Evolutionary conservation across 2,329 filamentous ascomycete genomes (phyloP).

Genomic region (Cytospora paraplurivora): DNA sequence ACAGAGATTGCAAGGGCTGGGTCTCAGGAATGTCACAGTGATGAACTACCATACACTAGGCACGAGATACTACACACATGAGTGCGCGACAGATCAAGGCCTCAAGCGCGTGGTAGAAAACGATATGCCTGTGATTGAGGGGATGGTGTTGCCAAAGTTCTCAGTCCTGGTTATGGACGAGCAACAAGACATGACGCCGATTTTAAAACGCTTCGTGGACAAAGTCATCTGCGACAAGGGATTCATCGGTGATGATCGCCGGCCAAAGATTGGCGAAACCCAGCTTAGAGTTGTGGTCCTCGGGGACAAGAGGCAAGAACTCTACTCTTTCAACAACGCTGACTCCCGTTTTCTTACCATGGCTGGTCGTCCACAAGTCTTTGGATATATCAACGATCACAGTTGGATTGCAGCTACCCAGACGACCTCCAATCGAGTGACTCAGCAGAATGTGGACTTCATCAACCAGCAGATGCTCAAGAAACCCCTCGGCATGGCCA

Average conservation of each 20-base stretch:
- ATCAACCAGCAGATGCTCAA: slow-evolving; percentile 29
- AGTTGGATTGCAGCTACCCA: slow-evolving; percentile 18
- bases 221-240: slow-evolving; percentile 25
- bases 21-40: slow-evolving; percentile 21
- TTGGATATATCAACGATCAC: slow-evolving; percentile 25
- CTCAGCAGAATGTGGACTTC: slow-evolving; percentile 25
- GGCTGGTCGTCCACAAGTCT: slow-evolving; percentile 20
- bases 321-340: slow-evolving; percentile 28
- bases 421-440: slow-evolving; percentile 24
- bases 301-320: slow-evolving; percentile 24
- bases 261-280: background rate
- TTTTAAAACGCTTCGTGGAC: slow-evolving; percentile 25
- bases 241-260: background rate
- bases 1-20: slow-evolving; percentile 18
- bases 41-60: slow-evolving; percentile 25
- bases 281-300: slow-evolving; percentile 22
- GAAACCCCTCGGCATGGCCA: slow-evolving; percentile 17
- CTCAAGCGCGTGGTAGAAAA: slow-evolving; percentile 26
- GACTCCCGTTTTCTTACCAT: slow-evolving; percentile 26
- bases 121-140: slow-evolving; percentile 18
- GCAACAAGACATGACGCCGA: slow-evolving; percentile 28
- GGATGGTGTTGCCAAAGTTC: slow-evolving; percentile 15
- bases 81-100: slow-evolving; percentile 26
- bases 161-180: slow-evolving; percentile 28
- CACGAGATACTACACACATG: slow-evolving; percentile 19